Evolutionary conservation across 2,329 filamentous ascomycete species (phyloP), one percentile per base, ranked within the genome.

Genomic region (Blastomyces silverae): DNA sequence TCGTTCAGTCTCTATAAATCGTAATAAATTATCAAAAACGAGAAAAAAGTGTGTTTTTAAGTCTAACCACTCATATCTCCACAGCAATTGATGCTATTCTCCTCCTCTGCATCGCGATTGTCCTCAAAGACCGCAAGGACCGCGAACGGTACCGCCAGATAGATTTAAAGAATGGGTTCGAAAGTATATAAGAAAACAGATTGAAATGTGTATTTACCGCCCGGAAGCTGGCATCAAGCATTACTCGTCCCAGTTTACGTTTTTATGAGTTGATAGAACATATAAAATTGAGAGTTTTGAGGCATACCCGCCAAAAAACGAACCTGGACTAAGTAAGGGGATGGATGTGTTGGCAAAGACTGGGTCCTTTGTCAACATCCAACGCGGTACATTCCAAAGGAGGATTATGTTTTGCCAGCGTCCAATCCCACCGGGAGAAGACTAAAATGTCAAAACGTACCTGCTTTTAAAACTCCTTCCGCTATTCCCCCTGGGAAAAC

Each of bases 111-210:
- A 86, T 88, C 15, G 87, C 88, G 39, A 91, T 91, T 77, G 81
- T 94, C 56, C 81, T 91, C 71, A 92, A 92, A 82, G 87, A 91
- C 71, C 86, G 90, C 73, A 89, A 89, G 78, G 90, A 94, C 79
- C 85, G 86, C 72, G 87, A 89, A 76, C 83, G 90, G 66, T 94
- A 91, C 79, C 85, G 86, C 66, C 83, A 89, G 73, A 92, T 94
- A 71, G 90, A 93, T 73, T 86, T 91, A 82, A 94, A 94, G 85
- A 84, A 77, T 67, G 85, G 87, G 62, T 78, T 79, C 68, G 76
- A 81, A 62, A 77, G 80, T 42, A 84, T 84, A 74, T 83, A 79
- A 17, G 25, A 8, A 31, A 42, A 56, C 44, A 11, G 22, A 31
- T 13, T 20, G 22, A 22, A 39, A 39, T 5, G 3, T n/a, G 3